Evolutionary conservation across 2,329 filamentous ascomycete genomes (phyloP), one percentile per base, ranked within the genome.

Genomic region (Neophaeococcomyces aloes): DNA sequence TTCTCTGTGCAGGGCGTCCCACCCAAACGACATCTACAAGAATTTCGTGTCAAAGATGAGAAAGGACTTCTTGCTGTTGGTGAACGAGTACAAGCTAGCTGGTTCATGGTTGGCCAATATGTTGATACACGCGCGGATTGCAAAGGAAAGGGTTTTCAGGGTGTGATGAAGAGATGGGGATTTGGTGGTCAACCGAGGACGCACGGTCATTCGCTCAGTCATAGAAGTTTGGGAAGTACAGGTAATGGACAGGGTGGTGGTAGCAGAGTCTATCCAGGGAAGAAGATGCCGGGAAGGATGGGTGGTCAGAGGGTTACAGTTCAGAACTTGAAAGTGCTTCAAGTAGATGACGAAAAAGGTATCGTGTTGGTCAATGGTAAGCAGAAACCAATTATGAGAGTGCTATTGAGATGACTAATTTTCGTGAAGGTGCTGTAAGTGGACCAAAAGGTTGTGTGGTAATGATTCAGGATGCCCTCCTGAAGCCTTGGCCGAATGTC

Each of bases 211-310:
- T 95, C 88, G 60, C 79, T 87, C 68, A 87, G 86, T 59, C 91
- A 98, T 73, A 78, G 91, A 59, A 84, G 84, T 21, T 85, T 95
- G 68, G 91, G 91, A 72, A 89, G 86, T 27, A 75, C 82, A 6
- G 91, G 91, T 62, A 86, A 83, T 48, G 84, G 83, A 55, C 91
- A 98, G 66, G 91, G 91, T 52, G 81, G 83, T 61, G 91, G 91
- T 67, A 93, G 86, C 50, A 79, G 91, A 66, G 89, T 98, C 18
- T 70, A 87, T 60, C 91, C 91, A 0, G 91, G 91, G 48, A 98
- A 98, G 78, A 91, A 87, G 69, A 98, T 98, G 91, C 79, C 91
- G 3, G 91, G 91, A 44, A 79, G 86, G 47, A 96, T 98, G 91
- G 91, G 91, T 51, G 84, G 83, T 53, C 76, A 94, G 64, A 79